Evolutionary conservation across 2,329 filamentous ascomycete species (phyloP).

Genomic region (Chalara sp.): DNA sequence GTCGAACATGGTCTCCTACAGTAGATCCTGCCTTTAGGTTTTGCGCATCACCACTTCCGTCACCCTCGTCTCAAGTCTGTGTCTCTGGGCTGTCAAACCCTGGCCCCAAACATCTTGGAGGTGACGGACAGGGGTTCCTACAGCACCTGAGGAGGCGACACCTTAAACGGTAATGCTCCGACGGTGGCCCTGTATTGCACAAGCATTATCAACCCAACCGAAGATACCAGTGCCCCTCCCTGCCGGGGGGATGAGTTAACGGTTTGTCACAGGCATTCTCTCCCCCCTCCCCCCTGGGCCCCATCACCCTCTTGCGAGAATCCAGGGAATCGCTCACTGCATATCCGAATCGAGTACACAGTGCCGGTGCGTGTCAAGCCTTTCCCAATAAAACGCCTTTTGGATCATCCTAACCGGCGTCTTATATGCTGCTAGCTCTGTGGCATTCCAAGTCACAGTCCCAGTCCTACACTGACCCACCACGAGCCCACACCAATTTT

Average conservation of each 20-base stretch:
- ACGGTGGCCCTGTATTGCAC: slow-evolving; percentile 22
- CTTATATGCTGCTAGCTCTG: slow-evolving; percentile 11
- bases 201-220: slow-evolving; percentile 21
- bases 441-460: slow-evolving; percentile 26
- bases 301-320: slow-evolving; percentile 9
- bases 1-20: no score
- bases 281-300: slow-evolving; percentile 9
- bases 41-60: slow-evolving; percentile 14
- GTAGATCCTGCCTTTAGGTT: no score
- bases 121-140: slow-evolving; percentile 23
- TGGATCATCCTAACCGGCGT: slow-evolving; percentile 1
- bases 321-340: slow-evolving; percentile 18
- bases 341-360: slow-evolving; percentile 19
- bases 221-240: slow-evolving; percentile 19
- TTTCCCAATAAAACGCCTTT: no score
- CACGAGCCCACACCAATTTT: slow-evolving; percentile 44
- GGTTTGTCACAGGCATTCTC: slow-evolving; percentile 18
- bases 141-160: slow-evolving; percentile 18
- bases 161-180: slow-evolving; percentile 24
- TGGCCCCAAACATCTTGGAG: slow-evolving; percentile 22
- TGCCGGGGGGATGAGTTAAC: slow-evolving; percentile 21
- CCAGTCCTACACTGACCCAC: slow-evolving; percentile 15
- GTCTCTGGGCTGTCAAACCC: slow-evolving; percentile 18
- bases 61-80: slow-evolving; percentile 26
- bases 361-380: slow-evolving; percentile 14